Percentiles rank a stretch among this genome's conserved stretches.
Evolutionary conservation across 202 grass and related monocot species (phyloP).

Genomic region (Tripidium arundinaceum): DNA sequence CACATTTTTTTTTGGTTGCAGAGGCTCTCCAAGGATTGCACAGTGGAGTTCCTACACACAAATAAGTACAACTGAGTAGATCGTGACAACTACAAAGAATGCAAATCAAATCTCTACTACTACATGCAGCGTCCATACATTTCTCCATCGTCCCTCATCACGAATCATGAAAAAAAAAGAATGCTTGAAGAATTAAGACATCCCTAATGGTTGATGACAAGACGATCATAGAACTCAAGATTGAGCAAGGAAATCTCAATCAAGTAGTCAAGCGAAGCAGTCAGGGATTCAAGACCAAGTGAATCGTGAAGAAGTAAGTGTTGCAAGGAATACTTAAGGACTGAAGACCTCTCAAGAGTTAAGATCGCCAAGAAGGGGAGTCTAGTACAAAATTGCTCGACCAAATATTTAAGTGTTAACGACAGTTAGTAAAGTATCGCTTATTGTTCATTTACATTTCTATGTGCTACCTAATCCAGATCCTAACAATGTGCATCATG

Average conservation of each 20-base stretch:
- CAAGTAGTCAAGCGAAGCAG: not conserved
- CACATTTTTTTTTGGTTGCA: too few species aligned
- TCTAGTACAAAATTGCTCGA: too few species aligned
- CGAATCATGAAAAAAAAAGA: not conserved
- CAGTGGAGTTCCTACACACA: too few species aligned
- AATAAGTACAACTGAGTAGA: not conserved
- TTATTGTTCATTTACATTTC: constrained; percentile 9
- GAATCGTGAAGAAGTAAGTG: not conserved
- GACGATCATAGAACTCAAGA: not conserved
- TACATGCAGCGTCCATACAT: not conserved
- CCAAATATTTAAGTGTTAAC: not conserved
- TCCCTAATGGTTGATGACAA: not conserved
- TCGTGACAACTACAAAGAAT: not conserved
- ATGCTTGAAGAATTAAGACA: not conserved
- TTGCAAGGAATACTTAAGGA: too few species aligned
- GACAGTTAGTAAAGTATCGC: not conserved
- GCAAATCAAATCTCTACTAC: not conserved
- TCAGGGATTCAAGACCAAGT: too few species aligned
- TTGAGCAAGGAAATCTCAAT: not conserved
- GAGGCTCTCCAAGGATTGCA: too few species aligned
- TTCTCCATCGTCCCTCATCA: not conserved
- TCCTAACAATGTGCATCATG: not conserved
- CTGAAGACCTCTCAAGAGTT: too few species aligned
- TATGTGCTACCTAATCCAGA: not conserved
- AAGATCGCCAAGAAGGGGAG: too few species aligned